A percentile compares a stretch with the other conserved stretches of the same genome.
Conservation (phyloP, 371 early-diverging fungal species). For the Mortierella sp. region DNA sequence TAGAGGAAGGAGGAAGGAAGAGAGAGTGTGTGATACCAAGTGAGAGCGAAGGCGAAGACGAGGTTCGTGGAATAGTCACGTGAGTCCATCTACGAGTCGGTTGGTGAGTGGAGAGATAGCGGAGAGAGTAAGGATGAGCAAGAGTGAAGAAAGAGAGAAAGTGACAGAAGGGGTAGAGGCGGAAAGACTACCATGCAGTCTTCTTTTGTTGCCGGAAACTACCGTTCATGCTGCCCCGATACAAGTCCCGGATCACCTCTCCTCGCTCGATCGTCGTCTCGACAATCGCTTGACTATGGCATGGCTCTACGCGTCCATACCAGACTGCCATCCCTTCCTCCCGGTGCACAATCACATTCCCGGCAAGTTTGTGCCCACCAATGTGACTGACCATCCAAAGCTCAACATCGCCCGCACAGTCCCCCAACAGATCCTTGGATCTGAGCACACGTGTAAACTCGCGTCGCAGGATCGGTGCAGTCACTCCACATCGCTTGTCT, state of each 20-base stretch:
- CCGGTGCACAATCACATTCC: constrained; percentile 76
- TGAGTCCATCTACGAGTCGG: too few species aligned
- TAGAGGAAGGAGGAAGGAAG: too few species aligned
- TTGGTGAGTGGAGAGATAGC: neutral
- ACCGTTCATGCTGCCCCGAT: constrained; percentile 68
- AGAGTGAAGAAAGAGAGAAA: neutral
- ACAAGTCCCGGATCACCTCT: constrained; percentile 71
- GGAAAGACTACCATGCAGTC: constrained; percentile 40
- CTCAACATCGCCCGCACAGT: constrained; percentile 55
- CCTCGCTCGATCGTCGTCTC: constrained; percentile 65
- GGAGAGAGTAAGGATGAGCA: neutral
- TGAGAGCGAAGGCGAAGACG: too few species aligned
- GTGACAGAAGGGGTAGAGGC: neutral
- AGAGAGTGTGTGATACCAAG: too few species aligned
- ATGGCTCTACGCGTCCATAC: constrained; percentile 75
- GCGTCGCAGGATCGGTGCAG: constrained; percentile 75
- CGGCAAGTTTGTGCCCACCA: constrained; percentile 88
- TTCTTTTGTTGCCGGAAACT: constrained; percentile 58
- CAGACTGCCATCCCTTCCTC: constrained; percentile 70
- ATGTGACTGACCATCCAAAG: constrained; percentile 76
- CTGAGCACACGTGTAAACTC: constrained; percentile 73
- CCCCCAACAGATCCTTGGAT: constrained; percentile 66
- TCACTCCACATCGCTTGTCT: constrained; percentile 85
- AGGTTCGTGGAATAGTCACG: too few species aligned
- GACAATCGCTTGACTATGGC: constrained; percentile 67